phyloP scores from a whole-genome alignment of 257 asterid species.

The Solanum corneliomulleri region DNA sequence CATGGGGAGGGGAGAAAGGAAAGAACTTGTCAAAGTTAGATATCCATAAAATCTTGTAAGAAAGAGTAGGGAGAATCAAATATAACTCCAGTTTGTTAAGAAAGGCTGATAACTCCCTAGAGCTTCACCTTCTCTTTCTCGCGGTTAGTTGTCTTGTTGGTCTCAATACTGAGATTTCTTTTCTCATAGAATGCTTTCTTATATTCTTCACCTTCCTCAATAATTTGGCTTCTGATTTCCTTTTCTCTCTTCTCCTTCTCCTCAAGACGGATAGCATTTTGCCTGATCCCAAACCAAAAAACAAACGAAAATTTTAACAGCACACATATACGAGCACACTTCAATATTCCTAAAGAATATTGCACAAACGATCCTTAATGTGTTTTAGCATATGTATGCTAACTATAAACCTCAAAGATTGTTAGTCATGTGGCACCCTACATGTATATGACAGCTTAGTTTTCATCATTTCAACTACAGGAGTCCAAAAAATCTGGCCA shows the following conservation, averaged over 20 bases:
- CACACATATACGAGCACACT: background rate
- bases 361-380: background rate
- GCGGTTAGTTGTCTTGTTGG: slow-evolving; percentile 60
- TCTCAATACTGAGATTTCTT: slow-evolving; percentile 59
- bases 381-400: background rate
- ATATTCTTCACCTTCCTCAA: slow-evolving; percentile 75
- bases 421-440: background rate
- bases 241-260: slow-evolving; percentile 94
- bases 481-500: background rate
- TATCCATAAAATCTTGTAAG: background rate
- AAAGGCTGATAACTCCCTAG: background rate
- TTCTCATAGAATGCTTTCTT: slow-evolving; percentile 75
- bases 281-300: slow-evolving; percentile 35
- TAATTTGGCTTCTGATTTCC: slow-evolving; percentile 64
- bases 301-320: background rate
- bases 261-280: slow-evolving; percentile 75
- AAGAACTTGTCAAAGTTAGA: background rate
- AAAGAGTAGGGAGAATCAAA: background rate
- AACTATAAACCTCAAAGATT: background rate
- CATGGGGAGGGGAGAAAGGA: background rate
- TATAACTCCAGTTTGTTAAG: background rate
- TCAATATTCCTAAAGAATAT: background rate
- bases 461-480: background rate
- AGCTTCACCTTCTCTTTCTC: slow-evolving; percentile 67
- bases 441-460: background rate